These are phyloP conservation scores for Didymella pinodella DNA, from an alignment of 2,329 filamentous ascomycete genomes.

Conservation along the genomic window DNA sequence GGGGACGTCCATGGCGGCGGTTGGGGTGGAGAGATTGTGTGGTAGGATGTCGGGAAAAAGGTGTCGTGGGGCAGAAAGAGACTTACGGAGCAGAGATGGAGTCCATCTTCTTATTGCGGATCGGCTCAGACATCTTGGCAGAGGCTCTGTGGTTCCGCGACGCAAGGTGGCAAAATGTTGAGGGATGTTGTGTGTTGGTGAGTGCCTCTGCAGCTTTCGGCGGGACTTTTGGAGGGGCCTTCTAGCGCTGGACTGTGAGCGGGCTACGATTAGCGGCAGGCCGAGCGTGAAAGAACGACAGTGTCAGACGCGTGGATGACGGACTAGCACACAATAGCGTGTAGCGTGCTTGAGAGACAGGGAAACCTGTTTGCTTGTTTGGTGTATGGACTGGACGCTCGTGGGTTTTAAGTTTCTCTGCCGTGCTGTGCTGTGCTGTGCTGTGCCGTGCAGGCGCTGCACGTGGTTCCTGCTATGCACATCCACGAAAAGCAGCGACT, in stretches of 20 bases:
- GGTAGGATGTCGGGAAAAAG: constrained; percentile 32
- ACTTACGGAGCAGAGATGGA: constrained; percentile 71
- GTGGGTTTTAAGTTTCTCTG: not conserved
- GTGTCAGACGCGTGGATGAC: constrained; percentile 12
- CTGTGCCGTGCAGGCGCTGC: constrained; percentile 14
- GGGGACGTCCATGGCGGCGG: constrained; percentile 43
- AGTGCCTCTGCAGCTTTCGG: constrained; percentile 46
- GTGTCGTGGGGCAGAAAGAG: constrained; percentile 36
- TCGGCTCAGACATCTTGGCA: constrained; percentile 70
- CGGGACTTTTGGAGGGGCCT: constrained; percentile 35
- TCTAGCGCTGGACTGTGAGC: constrained; percentile 12
- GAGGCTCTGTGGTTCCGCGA: constrained; percentile 35
- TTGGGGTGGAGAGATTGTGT: constrained; percentile 30
- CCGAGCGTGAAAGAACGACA: constrained; percentile 20
- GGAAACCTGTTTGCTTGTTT: constrained; percentile 2
- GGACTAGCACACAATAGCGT: constrained; percentile 10
- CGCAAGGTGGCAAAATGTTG: constrained; percentile 43
- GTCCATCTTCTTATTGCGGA: constrained; percentile 71
- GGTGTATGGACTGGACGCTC: not conserved
- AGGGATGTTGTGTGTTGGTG: constrained; percentile 42
- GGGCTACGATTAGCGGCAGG: constrained; percentile 18
- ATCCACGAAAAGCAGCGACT: constrained; percentile 19
- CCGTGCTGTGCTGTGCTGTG: not conserved
- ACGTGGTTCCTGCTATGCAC: constrained; percentile 17
- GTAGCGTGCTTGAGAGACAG: constrained; percentile 5